phyloP scores from a whole-genome alignment of 352 stramenopile genomes.

The Phytophthora fragariaefolia region DNA sequence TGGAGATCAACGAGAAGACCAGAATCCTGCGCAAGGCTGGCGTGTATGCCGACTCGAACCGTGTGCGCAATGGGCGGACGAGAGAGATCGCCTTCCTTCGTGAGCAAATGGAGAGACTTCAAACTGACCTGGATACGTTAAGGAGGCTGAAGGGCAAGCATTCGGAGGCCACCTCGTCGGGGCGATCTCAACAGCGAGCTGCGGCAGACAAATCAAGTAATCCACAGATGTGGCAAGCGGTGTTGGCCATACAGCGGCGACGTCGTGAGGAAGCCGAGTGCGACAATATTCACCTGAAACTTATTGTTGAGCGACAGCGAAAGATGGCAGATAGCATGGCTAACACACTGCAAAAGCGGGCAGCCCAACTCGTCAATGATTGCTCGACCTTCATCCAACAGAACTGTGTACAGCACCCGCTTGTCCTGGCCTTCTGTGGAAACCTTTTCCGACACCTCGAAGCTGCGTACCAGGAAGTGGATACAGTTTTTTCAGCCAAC shows the following conservation, averaged over 20 bases:
- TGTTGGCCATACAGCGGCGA: slow-evolving; percentile 28
- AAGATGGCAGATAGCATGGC: slow-evolving; percentile 17
- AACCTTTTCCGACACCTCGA: slow-evolving; percentile 35
- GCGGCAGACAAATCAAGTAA: background rate
- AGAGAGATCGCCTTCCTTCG: slow-evolving; percentile 49
- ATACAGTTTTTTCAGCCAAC: slow-evolving; percentile 32
- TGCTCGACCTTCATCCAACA: slow-evolving; percentile 19
- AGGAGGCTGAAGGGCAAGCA: slow-evolving; percentile 1
- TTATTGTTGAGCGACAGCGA: slow-evolving; percentile 41
- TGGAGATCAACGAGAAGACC: slow-evolving; percentile 26
- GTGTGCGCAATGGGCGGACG: slow-evolving; percentile 27
- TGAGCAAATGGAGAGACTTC: slow-evolving; percentile 37
- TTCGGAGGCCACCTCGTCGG: background rate
- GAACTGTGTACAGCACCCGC: slow-evolving; percentile 4
- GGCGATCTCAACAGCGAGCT: background rate
- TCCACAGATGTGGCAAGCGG: slow-evolving; percentile 25
- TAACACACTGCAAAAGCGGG: slow-evolving; percentile 14
- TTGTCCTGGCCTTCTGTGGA: slow-evolving; percentile 21
- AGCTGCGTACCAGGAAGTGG: slow-evolving; percentile 29
- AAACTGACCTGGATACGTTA: slow-evolving; percentile 19
- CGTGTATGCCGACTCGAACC: slow-evolving; percentile 37
- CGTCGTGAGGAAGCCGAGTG: slow-evolving; percentile 39
- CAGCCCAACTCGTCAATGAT: slow-evolving; percentile 17
- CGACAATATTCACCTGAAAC: slow-evolving; percentile 49
- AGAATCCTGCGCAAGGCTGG: slow-evolving; percentile 19